Evolutionary conservation across 192 early-diverging fungal species (phyloP).

Genomic region (Backusella circina): DNA sequence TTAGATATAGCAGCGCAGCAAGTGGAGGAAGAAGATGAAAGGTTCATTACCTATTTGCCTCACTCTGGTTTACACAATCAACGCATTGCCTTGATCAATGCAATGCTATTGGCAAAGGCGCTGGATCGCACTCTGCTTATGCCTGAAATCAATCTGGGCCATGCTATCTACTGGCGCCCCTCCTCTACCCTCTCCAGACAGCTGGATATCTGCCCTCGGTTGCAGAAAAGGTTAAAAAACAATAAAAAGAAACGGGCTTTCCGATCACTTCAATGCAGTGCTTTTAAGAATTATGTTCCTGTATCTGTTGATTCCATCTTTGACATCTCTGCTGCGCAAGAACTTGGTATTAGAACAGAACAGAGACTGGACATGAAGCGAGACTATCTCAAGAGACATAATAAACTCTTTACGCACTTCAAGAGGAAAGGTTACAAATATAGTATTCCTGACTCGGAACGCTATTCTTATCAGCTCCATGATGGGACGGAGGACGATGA

Average conservation of each 20-base stretch:
- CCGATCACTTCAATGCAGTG: conserved; percentile 11
- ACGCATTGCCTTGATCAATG: conserved; percentile 43
- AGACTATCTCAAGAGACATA: conserved; percentile 33
- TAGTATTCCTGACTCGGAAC: conserved; percentile 27
- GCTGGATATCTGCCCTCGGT: conserved; percentile 17
- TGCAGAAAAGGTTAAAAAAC: not conserved
- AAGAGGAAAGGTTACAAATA: conserved; percentile 8
- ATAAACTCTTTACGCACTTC: conserved; percentile 27
- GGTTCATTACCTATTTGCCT: conserved; percentile 42
- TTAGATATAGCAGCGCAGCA: not conserved
- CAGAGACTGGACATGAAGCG: conserved; percentile 18
- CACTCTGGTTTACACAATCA: conserved; percentile 56
- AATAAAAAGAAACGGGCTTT: not conserved
- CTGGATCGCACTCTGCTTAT: conserved; percentile 48
- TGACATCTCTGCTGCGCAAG: conserved; percentile 13
- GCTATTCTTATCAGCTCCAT: conserved; percentile 41
- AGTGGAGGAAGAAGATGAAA: conserved; percentile 24
- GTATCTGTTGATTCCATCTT: conserved; percentile 14
- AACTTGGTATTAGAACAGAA: conserved; percentile 16
- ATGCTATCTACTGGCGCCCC: conserved; percentile 22
- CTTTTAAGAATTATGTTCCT: conserved; percentile 30
- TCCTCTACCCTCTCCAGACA: not conserved
- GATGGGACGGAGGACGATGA: conserved; percentile 3
- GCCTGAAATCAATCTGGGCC: conserved; percentile 33
- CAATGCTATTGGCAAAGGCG: conserved; percentile 34